Evolutionary conservation across 2,329 filamentous ascomycete species (phyloP).

Genomic region (Emergomyces pasteurianus): DNA sequence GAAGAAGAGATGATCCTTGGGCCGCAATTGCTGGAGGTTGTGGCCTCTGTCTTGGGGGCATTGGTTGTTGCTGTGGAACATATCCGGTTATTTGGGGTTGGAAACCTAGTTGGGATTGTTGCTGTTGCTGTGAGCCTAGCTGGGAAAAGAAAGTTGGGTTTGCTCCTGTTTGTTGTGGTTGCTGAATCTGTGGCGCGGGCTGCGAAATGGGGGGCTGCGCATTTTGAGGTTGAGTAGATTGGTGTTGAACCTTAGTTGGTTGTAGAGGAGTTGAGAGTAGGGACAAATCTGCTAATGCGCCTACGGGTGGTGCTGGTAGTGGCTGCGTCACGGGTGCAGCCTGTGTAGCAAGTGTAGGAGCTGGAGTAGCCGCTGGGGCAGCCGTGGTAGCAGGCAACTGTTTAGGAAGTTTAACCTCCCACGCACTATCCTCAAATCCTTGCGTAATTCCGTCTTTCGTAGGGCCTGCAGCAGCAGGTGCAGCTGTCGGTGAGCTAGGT

Average conservation of each 20-base stretch:
- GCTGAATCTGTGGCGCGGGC: slow-evolving; percentile 29
- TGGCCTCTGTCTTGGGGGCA: slow-evolving; percentile 54
- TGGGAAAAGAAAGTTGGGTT: slow-evolving; percentile 41
- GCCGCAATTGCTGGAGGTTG: slow-evolving; percentile 53
- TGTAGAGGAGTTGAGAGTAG: slow-evolving; percentile 49
- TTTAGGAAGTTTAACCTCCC: slow-evolving; percentile 81
- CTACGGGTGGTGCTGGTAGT: slow-evolving; percentile 46
- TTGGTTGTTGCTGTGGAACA: slow-evolving; percentile 22
- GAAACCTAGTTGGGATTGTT: slow-evolving; percentile 11
- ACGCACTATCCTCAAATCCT: slow-evolving; percentile 93
- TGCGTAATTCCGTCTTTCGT: slow-evolving; percentile 38
- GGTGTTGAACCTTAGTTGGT: slow-evolving; percentile 38
- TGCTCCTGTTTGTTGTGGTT: slow-evolving; percentile 33
- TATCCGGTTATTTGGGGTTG: slow-evolving; percentile 29
- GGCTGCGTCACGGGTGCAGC: slow-evolving; percentile 27
- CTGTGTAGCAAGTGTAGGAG: slow-evolving; percentile 27
- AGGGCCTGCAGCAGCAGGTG: slow-evolving; percentile 35
- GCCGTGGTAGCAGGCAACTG: slow-evolving; percentile 29
- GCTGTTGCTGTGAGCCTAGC: slow-evolving; percentile 19
- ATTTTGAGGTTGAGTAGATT: slow-evolving; percentile 39
- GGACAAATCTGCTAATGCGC: slow-evolving; percentile 58
- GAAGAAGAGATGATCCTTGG: slow-evolving; percentile 53
- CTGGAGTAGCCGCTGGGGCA: slow-evolving; percentile 22
- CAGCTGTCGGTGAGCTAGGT: slow-evolving; percentile 29
- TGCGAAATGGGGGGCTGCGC: slow-evolving; percentile 32